Evolutionary conservation across 306 rosid genomes (phyloP).

Genomic region (Vigna angularis): DNA sequence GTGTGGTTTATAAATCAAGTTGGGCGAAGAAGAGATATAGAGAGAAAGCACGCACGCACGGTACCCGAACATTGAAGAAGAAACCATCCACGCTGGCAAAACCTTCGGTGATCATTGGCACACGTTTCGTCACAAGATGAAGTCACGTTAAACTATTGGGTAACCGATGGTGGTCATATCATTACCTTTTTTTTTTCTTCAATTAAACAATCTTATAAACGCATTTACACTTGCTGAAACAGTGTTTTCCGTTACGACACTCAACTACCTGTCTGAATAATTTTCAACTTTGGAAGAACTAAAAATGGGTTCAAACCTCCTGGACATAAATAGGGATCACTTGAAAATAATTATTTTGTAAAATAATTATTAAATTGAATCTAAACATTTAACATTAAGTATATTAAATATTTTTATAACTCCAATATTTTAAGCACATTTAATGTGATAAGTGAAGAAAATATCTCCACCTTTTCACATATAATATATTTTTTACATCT

Average conservation of each 20-base stretch:
- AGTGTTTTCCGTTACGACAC: slow-evolving; percentile 27
- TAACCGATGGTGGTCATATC: slow-evolving; percentile 18
- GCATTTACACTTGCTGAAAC: background rate
- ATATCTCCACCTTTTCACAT: no score
- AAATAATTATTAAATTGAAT: no score
- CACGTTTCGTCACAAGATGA: background rate
- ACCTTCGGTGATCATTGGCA: background rate
- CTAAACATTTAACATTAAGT: no score
- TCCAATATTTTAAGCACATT: no score
- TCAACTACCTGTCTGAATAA: background rate
- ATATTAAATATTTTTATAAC: no score
- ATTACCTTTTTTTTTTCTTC: background rate
- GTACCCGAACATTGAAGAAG: background rate
- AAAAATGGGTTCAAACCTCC: no score
- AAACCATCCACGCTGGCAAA: slow-evolving; percentile 40
- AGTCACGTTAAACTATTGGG: background rate
- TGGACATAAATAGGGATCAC: no score
- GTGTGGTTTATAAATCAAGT: slow-evolving; percentile 47
- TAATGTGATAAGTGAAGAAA: no score
- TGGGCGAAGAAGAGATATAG: slow-evolving; percentile 5
- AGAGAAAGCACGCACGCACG: background rate
- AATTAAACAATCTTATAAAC: background rate
- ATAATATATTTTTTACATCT: no score
- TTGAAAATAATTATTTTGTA: no score
- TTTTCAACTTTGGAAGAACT: no score